Evolutionary conservation across 2,329 filamentous ascomycete genomes (phyloP).

Genomic region (Leptographium procerum): DNA sequence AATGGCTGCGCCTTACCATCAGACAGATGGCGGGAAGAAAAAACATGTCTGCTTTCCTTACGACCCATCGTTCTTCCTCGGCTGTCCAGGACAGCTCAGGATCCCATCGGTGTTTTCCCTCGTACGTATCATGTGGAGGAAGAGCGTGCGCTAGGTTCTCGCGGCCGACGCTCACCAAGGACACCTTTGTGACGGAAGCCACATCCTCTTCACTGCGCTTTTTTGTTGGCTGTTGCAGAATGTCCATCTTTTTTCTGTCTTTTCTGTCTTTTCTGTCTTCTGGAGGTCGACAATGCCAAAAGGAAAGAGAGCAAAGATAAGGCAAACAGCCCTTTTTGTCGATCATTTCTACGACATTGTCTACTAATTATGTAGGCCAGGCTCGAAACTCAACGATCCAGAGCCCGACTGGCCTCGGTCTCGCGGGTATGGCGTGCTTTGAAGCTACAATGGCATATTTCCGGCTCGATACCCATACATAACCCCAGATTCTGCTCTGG

Average conservation of each 20-base stretch:
- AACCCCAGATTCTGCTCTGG: not conserved
- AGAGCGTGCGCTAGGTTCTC: slow-evolving; percentile 23
- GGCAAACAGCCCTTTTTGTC: not conserved
- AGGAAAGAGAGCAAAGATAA: too few relatives aligned
- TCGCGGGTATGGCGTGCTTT: not conserved
- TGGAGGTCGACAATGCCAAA: too few relatives aligned
- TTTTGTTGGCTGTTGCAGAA: not conserved
- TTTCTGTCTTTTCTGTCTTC: too few relatives aligned
- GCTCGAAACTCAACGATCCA: too few relatives aligned
- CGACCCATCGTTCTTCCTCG: slow-evolving; percentile 42
- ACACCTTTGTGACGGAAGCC: slow-evolving; percentile 20
- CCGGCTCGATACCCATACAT: not conserved
- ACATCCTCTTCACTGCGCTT: not conserved
- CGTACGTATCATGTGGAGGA: slow-evolving; percentile 23
- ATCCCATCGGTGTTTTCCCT: slow-evolving; percentile 30
- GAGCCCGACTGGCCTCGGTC: not conserved
- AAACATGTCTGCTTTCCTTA: slow-evolving; percentile 38
- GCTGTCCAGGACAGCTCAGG: slow-evolving; percentile 36
- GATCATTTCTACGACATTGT: not conserved
- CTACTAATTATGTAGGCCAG: not conserved
- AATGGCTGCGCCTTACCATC: too few relatives aligned
- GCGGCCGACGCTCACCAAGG: slow-evolving; percentile 21
- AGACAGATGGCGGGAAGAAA: slow-evolving; percentile 31
- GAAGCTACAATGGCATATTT: not conserved
- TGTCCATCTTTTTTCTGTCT: not conserved